Evolutionary conservation across 345 rosid species (phyloP).

Genomic region (Salix brachista): DNA sequence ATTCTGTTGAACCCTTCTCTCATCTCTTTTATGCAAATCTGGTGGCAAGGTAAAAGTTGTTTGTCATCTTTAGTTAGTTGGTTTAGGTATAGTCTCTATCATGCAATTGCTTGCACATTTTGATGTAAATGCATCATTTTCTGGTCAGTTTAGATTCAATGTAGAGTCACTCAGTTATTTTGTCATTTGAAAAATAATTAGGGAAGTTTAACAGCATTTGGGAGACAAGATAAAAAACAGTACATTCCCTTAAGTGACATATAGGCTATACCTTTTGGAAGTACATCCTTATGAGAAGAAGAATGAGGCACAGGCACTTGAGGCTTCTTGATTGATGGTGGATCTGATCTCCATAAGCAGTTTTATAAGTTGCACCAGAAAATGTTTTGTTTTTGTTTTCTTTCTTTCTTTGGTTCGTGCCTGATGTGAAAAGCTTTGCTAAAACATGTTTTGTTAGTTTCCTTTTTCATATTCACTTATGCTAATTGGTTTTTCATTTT

Average conservation of each 20-base stretch:
- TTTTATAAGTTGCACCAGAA: neutral
- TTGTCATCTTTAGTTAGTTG: neutral
- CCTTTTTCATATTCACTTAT: constrained; percentile 4
- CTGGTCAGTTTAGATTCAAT: neutral
- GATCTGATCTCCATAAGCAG: neutral
- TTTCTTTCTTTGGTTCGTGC: neutral
- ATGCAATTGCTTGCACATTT: neutral
- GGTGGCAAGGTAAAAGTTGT: neutral
- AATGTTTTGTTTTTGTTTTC: neutral
- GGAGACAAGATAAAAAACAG: neutral
- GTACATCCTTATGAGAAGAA: neutral
- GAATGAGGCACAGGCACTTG: neutral
- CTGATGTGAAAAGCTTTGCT: neutral
- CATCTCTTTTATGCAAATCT: neutral
- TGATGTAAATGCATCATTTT: neutral
- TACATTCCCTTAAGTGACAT: neutral
- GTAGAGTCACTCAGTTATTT: neutral
- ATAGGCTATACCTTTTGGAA: neutral
- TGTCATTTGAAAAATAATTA: neutral
- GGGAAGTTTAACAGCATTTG: neutral
- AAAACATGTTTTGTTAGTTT: neutral
- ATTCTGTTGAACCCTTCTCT: neutral
- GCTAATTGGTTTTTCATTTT: constrained; percentile 2
- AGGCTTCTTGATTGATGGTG: neutral
- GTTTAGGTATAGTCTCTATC: neutral